phyloP scores from a whole-genome alignment of 495 filamentous ascomycete species.

The Xylaria cubensis region DNA sequence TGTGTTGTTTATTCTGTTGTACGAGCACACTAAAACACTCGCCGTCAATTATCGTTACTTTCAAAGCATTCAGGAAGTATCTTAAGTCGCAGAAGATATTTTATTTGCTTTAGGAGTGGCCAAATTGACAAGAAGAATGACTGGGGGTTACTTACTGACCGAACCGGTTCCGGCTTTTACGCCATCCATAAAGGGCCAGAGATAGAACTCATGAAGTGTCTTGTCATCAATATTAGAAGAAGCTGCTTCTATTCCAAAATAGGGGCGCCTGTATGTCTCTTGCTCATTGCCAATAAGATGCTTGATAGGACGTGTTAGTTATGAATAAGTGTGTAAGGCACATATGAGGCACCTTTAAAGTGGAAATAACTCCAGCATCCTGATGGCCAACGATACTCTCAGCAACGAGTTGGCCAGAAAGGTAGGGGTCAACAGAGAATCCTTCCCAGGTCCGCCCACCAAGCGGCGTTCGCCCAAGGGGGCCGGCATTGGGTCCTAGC shows the following conservation, averaged over 20 bases:
- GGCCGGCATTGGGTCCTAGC: slow-evolving; percentile 70
- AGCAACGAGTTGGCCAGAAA: slow-evolving; percentile 53
- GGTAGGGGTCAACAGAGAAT: slow-evolving; percentile 57
- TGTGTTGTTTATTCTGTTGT: slow-evolving; percentile 69
- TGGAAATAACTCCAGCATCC: slow-evolving; percentile 60
- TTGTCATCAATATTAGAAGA: slow-evolving; percentile 70
- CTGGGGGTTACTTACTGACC: slow-evolving; percentile 44
- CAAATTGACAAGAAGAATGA: neutral
- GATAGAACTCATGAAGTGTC: slow-evolving; percentile 74
- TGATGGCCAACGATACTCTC: slow-evolving; percentile 59
- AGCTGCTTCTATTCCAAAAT: slow-evolving; percentile 54
- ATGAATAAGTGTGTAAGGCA: neutral
- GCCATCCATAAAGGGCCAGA: slow-evolving; percentile 73
- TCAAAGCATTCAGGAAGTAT: neutral
- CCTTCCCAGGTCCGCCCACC: slow-evolving; percentile 66
- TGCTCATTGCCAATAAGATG: slow-evolving; percentile 73
- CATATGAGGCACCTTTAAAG: slow-evolving; percentile 50
- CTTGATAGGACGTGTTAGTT: slow-evolving; percentile 31
- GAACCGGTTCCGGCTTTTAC: slow-evolving; percentile 64
- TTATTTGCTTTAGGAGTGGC: neutral
- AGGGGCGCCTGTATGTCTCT: slow-evolving; percentile 65
- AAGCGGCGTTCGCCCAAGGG: slow-evolving; percentile 56
- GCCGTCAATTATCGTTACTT: neutral
- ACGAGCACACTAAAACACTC: slow-evolving; percentile 62
- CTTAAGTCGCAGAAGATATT: neutral